These are phyloP conservation scores for Umbelopsis sp. DNA, from an alignment of 371 early-diverging fungal genomes.

Conservation along the genomic window DNA sequence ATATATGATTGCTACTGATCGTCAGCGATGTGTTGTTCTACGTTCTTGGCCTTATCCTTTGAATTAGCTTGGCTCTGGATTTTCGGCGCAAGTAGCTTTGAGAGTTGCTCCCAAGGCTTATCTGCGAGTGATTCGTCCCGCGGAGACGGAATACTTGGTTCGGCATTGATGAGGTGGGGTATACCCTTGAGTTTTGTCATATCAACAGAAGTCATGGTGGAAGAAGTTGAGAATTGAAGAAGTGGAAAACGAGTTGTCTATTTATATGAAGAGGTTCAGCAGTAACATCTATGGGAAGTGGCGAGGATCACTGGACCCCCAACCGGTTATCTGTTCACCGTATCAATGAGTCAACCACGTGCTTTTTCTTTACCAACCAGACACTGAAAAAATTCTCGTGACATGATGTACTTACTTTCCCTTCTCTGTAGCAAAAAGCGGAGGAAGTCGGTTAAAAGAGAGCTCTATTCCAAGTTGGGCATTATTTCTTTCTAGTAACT, in stretches of 20 bases:
- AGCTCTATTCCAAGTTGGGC: neutral
- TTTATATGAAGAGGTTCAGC: too few species aligned
- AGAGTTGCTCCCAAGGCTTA: slow-evolving; percentile 18
- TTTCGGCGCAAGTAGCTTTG: slow-evolving; percentile 7
- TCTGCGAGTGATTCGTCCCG: neutral
- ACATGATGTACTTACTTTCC: neutral
- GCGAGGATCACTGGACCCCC: too few species aligned
- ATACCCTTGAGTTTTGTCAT: slow-evolving; percentile 16
- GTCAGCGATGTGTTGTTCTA: neutral
- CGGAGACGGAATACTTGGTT: neutral
- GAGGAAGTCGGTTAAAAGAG: neutral
- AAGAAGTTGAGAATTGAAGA: neutral
- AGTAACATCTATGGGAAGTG: too few species aligned
- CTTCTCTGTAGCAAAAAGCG: too few species aligned
- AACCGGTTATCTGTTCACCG: neutral
- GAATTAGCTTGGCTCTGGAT: neutral
- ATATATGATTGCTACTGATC: neutral
- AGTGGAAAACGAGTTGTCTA: neutral
- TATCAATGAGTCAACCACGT: slow-evolving; percentile 9
- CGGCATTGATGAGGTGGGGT: slow-evolving; percentile 1
- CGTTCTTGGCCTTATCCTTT: neutral
- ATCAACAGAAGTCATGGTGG: slow-evolving; percentile 10
- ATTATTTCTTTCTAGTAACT: too few species aligned
- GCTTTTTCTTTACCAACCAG: neutral
- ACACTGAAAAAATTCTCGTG: neutral